Conservation (phyloP, 352 stramenopile genomes). For the Phytophthora idaei region DNA sequence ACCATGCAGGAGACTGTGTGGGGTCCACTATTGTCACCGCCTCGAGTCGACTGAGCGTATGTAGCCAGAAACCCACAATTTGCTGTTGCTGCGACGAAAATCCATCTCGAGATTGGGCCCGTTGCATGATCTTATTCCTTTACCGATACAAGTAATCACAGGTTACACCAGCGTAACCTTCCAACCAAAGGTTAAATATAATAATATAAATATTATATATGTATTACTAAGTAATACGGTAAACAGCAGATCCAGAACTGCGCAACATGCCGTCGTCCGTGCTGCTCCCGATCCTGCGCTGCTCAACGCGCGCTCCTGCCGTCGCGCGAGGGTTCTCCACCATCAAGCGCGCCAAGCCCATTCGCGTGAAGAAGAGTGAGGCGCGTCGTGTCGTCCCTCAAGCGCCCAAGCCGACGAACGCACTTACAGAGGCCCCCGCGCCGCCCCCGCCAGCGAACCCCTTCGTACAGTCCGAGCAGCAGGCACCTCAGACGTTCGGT, state of each 20-base stretch:
- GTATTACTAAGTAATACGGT: too few species aligned
- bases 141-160: not conserved
- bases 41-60: not conserved
- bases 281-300: slow-evolving; percentile 19
- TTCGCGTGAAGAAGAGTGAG: slow-evolving; percentile 79
- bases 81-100: slow-evolving; percentile 1
- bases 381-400: slow-evolving; percentile 57
- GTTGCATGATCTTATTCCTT: too few species aligned
- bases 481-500: slow-evolving; percentile 62
- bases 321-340: slow-evolving; percentile 42
- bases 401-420: slow-evolving; percentile 49
- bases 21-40: not conserved
- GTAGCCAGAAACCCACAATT: slow-evolving; percentile 6
- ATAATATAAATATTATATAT: too few species aligned
- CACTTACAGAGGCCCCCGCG: slow-evolving; percentile 42
- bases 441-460: slow-evolving; percentile 31
- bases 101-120: not conserved
- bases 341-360: slow-evolving; percentile 58
- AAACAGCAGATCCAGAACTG: not conserved
- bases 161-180: slow-evolving; percentile 2
- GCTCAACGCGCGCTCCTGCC: slow-evolving; percentile 5
- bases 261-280: not conserved
- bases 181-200: not conserved
- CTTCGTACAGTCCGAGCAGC: slow-evolving; percentile 46
- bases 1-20: not conserved